These are phyloP conservation scores for Trichoderma pleuroti DNA, from an alignment of 2,329 filamentous ascomycete species.

Conservation along the genomic window DNA sequence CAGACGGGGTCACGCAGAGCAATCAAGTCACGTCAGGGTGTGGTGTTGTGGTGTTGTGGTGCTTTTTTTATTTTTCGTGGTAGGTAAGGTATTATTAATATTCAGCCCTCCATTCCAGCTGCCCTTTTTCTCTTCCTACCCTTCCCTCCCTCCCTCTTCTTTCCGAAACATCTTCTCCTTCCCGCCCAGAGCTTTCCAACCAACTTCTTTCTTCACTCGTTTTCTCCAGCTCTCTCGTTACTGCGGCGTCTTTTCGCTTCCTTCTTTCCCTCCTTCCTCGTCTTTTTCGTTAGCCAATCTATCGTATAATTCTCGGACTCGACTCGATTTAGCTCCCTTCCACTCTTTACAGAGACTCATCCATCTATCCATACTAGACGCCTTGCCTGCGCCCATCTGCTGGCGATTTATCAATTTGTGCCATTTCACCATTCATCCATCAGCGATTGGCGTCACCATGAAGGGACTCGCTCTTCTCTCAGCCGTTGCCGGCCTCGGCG, in stretches of 20 bases:
- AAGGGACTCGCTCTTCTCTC: conserved; percentile 46
- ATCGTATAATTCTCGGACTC: conserved; percentile 11
- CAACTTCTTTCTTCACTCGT: conserved; percentile 26
- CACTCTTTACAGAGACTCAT: conserved; percentile 7
- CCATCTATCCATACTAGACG: conserved; percentile 15
- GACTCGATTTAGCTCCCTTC: background rate
- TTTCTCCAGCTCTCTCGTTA: conserved; percentile 32
- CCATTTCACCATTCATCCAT: conserved; percentile 17
- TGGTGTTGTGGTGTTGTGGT: background rate
- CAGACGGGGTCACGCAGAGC: background rate
- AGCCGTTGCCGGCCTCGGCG: conserved; percentile 44
- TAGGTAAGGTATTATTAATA: conserved; percentile 7
- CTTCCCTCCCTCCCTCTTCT: conserved; percentile 13
- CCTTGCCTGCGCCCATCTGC: background rate
- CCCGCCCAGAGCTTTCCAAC: conserved; percentile 15
- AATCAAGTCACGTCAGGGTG: background rate
- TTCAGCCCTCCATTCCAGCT: conserved; percentile 12
- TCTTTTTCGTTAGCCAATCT: conserved; percentile 13
- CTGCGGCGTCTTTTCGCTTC: conserved; percentile 30
- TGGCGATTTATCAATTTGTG: background rate
- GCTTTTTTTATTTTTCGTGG: background rate
- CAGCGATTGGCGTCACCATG: conserved; percentile 40
- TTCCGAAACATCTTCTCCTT: conserved; percentile 16
- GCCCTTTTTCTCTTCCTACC: conserved; percentile 8
- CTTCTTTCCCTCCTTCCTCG: conserved; percentile 15